Evolutionary conservation across 148 eudicot species (phyloP).

Genomic region (Heliosperma pusillum): DNA sequence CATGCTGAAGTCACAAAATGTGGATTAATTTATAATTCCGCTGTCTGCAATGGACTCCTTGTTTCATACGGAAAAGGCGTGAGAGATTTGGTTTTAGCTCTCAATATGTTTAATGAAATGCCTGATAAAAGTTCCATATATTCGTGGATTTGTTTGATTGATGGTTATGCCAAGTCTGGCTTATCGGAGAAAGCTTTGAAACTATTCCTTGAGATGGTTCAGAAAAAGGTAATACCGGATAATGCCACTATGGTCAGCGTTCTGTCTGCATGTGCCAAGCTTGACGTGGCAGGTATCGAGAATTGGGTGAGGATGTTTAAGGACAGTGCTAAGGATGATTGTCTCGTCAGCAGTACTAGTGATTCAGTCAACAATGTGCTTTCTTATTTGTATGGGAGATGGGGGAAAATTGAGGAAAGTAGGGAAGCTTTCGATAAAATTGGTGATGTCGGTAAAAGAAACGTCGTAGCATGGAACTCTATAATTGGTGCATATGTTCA

Average conservation of each 20-base stretch:
- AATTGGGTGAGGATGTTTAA: conserved; percentile 43
- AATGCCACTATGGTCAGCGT: conserved; percentile 63
- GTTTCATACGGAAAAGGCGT: conserved; percentile 52
- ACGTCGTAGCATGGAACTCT: conserved; percentile 76
- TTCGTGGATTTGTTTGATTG: conserved; percentile 70
- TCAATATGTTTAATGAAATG: conserved; percentile 69
- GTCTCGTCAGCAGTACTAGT: conserved; percentile 7
- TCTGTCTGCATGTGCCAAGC: conserved; percentile 64
- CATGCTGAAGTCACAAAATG: conserved; percentile 48
- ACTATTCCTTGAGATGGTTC: conserved; percentile 47
- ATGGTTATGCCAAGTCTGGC: conserved; percentile 52
- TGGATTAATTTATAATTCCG: conserved; percentile 36
- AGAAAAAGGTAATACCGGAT: conserved; percentile 42
- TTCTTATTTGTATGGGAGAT: conserved; percentile 62
- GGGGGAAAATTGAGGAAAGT: conserved; percentile 42
- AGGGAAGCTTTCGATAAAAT: conserved; percentile 58
- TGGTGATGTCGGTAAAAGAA: conserved; percentile 43
- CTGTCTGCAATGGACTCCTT: conserved; percentile 61
- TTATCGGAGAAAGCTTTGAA: conserved; percentile 48
- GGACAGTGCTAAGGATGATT: conserved; percentile 16
- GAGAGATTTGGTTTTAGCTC: conserved; percentile 50
- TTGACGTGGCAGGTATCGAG: conserved; percentile 30
- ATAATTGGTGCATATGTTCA: conserved; percentile 66
- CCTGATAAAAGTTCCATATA: conserved; percentile 45
- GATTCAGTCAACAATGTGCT: conserved; percentile 48